These are phyloP conservation scores for Pelargonium cotyledonis DNA, from an alignment of 441 rosid species.

Conservation along the genomic window DNA sequence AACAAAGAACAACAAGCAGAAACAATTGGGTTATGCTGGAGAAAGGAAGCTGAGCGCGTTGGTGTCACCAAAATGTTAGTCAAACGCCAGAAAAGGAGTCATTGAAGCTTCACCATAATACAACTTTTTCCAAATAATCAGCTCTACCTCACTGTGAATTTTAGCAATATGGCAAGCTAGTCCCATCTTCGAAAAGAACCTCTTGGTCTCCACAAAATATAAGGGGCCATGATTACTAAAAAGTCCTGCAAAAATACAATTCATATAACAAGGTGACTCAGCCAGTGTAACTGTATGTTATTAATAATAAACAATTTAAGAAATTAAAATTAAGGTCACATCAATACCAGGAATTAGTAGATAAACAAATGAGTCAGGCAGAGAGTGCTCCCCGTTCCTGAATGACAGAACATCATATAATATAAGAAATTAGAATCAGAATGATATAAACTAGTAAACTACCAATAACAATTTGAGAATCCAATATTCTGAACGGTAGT, in stretches of 20 bases:
- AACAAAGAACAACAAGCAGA: too few relatives aligned
- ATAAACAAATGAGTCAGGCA: constrained; percentile 77
- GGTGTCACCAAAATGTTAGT: too few relatives aligned
- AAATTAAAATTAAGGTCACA: constrained; percentile 3
- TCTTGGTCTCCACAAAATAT: constrained; percentile 82
- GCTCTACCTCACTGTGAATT: constrained; percentile 89
- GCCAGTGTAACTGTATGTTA: neutral
- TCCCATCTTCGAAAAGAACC: constrained; percentile 79
- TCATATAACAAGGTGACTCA: neutral
- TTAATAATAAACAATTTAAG: neutral
- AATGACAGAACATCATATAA: neutral
- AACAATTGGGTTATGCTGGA: too few relatives aligned
- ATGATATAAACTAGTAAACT: neutral
- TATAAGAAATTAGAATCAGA: neutral
- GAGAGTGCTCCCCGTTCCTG: constrained; percentile 91
- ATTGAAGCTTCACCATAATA: neutral
- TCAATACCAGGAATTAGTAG: constrained; percentile 82
- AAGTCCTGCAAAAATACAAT: constrained; percentile 52
- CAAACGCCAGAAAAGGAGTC: too few relatives aligned
- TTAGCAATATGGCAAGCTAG: constrained; percentile 89
- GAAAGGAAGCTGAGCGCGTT: too few relatives aligned
- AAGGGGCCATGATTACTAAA: constrained; percentile 96
- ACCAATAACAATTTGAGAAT: neutral
- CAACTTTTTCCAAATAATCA: neutral
- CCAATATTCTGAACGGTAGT: neutral